Percentiles rank a stretch among this genome's conserved stretches.
Evolutionary conservation across 805 yeast genomes (phyloP).

Genomic region (Lipomyces japonicus): DNA sequence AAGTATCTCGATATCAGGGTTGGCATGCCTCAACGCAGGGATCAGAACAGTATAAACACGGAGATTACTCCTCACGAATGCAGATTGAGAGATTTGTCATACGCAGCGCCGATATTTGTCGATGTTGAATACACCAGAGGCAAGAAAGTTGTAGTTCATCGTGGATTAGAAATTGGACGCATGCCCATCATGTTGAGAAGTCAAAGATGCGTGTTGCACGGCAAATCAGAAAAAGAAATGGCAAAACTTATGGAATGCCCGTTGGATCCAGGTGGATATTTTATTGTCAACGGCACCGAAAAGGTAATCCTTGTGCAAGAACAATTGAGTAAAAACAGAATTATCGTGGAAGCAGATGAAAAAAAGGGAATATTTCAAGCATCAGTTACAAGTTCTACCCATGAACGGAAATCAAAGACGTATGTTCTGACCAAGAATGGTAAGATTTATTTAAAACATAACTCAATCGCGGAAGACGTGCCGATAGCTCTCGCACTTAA

Average conservation of each 20-base stretch:
- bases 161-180: constrained; percentile 90
- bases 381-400: constrained; percentile 95
- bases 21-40: constrained; percentile 51
- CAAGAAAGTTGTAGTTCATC: constrained; percentile 80
- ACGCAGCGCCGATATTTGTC: constrained; percentile 91
- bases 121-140: constrained; percentile 98
- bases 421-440: constrained; percentile 91
- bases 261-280: constrained; percentile 97
- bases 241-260: constrained; percentile 91
- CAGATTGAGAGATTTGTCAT: constrained; percentile 89
- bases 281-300: constrained; percentile 96
- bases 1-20: constrained; percentile 91
- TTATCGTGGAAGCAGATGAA: constrained; percentile 95
- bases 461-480: constrained; percentile 90
- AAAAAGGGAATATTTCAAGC: constrained; percentile 94
- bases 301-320: constrained; percentile 96
- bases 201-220: constrained; percentile 81
- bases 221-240: constrained; percentile 76
- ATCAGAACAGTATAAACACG: constrained; percentile 35
- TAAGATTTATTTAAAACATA: constrained; percentile 86
- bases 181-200: constrained; percentile 99
- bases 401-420: constrained; percentile 95
- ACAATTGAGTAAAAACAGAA: constrained; percentile 93
- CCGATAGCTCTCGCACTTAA: constrained; percentile 90
- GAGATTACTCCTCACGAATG: constrained; percentile 83